Evolutionary conservation across 2,329 filamentous ascomycete genomes (phyloP).

Genomic region (Talaromyces sp.): DNA sequence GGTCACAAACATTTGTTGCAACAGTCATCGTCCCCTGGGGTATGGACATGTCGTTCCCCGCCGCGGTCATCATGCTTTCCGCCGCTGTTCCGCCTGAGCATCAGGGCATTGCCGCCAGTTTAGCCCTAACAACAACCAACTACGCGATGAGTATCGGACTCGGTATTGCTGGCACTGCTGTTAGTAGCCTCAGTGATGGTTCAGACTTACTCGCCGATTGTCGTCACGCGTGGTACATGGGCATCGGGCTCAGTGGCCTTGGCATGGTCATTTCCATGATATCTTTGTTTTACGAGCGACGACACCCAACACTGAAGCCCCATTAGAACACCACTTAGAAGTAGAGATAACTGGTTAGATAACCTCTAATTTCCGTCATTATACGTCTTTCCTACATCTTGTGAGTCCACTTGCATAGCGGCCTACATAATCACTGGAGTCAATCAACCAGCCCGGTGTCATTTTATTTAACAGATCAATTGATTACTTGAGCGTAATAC

Average conservation of each 20-base stretch:
- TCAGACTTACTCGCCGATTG: neutral
- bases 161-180: slow-evolving; percentile 62
- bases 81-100: slow-evolving; percentile 45
- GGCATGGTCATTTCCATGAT: neutral
- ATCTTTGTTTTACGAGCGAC: neutral
- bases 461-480: neutral
- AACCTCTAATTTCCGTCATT: too few species aligned
- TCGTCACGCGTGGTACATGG: neutral
- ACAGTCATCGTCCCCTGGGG: slow-evolving; percentile 18
- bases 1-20: slow-evolving; percentile 27
- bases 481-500: too few species aligned
- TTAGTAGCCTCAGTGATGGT: neutral
- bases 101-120: slow-evolving; percentile 51
- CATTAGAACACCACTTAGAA: neutral
- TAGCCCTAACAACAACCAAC: slow-evolving; percentile 63
- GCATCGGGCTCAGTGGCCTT: neutral
- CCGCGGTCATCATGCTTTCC: slow-evolving; percentile 57
- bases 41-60: slow-evolving; percentile 61
- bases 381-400: too few species aligned
- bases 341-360: too few species aligned
- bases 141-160: slow-evolving; percentile 64
- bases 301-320: neutral
- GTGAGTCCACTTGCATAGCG: too few species aligned
- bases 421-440: neutral
- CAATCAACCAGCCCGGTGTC: neutral